Evolutionary conservation across 192 early-diverging fungal species (phyloP).

Genomic region (Glomus cerebriforme): DNA sequence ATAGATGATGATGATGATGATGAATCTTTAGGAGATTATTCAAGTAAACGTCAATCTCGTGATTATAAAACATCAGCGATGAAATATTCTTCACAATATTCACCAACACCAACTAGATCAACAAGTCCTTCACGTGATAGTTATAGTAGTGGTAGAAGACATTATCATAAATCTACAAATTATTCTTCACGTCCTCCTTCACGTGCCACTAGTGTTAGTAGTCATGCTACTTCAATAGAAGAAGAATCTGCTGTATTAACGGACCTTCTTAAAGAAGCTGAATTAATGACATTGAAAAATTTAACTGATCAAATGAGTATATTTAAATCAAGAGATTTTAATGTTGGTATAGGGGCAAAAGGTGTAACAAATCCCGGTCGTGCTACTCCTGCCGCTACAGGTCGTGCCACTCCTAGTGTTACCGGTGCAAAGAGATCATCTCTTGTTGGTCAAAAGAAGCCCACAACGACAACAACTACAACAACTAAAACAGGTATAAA

Average conservation of each 20-base stretch:
- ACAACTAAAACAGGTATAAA: background rate
- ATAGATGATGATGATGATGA: slow-evolving; percentile 20
- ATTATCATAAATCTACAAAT: background rate
- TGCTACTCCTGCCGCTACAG: background rate
- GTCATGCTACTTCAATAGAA: slow-evolving; percentile 31
- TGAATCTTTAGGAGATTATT: background rate
- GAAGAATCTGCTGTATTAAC: slow-evolving; percentile 31
- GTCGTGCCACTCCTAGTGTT: background rate
- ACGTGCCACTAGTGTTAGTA: slow-evolving; percentile 30
- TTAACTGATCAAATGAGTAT: slow-evolving; percentile 19
- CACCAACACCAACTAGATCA: background rate
- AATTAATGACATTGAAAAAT: background rate
- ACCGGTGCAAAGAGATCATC: background rate
- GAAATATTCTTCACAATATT: background rate
- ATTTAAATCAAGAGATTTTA: slow-evolving; percentile 13
- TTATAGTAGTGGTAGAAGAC: slow-evolving; percentile 1
- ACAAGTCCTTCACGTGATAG: slow-evolving; percentile 2
- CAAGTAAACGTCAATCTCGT: background rate
- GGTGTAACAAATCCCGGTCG: background rate
- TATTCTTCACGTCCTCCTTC: slow-evolving; percentile 29
- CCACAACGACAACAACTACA: background rate
- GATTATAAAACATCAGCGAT: background rate
- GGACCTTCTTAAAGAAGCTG: slow-evolving; percentile 16
- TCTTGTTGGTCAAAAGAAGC: background rate
- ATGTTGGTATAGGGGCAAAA: background rate